Evolutionary conservation across 192 early-diverging fungal species (phyloP), one percentile per base, ranked within the genome.

Genomic region (Dispira simplex): DNA sequence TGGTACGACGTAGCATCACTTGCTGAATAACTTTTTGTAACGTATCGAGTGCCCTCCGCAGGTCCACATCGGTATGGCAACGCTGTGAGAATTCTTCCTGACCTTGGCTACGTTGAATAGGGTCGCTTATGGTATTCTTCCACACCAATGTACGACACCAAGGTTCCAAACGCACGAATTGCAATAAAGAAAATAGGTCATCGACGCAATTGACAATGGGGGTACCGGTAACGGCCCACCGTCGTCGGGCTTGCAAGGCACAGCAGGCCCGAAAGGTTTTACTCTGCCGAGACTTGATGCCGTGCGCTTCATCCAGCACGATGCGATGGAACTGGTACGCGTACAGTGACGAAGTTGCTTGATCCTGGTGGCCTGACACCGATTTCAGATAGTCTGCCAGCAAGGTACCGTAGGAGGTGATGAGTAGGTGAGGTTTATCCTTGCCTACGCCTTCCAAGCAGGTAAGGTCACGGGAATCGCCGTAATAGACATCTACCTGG

Each of bases 221-320:
- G 12, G 93, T 96, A n/a, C 93, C 93, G 10, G 93, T 94, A 23
- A 98, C 67, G 13, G 87, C 90, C 95, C 95, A 98, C 20, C 91
- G 75, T 14, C 86, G 70, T 39, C 74, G 69, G 14, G 86, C 85
- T 10, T 70, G 72, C 14, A 98, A 63, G 11, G 81, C 77, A 64
- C 79, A 81, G 16, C 85, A 83, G 0, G 88, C 91, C 58, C 85
- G 83, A 5, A 88, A 75, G 20, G 90, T 87, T 49, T 79, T 71
- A 27, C 87, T 93, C 53, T 75, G 76, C 11, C 83, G 72, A 64
- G 87, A 86, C 63, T 95, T 95, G 64, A 97, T 95, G 20, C 83
- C 79, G 71, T 97, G 94, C 0, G 94, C 94, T 70, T 97, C 94
- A 64, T 97, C 94, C 44, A 97, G 68, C n/a, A 97, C 84, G 14